Conservation (phyloP, 768 basidiomycete genomes). For the Phlebiopsis gigantea region DNA sequence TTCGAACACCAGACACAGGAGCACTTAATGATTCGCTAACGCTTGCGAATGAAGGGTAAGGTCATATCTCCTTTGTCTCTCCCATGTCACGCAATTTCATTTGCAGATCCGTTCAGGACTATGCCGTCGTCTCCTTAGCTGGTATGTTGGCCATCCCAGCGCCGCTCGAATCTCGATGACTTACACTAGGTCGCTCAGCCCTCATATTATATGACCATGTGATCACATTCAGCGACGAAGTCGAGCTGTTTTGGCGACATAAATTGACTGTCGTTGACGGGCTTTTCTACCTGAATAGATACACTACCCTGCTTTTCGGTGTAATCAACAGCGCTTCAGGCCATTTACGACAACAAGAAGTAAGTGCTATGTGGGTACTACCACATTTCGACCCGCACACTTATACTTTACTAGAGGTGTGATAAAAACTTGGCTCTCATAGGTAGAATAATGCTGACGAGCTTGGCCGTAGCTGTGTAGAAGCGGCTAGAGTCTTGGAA, state of each 20-base stretch:
- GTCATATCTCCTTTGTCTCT: no score
- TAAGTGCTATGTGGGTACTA: neutral
- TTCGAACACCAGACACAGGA: no score
- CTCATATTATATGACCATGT: slow-evolving; percentile 20
- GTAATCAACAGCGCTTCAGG: neutral
- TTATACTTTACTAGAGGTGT: no score
- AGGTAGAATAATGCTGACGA: neutral
- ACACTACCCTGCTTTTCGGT: neutral
- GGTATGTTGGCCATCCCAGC: no score
- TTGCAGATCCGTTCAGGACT: no score
- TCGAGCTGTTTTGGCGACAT: slow-evolving; percentile 3
- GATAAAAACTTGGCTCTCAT: neutral
- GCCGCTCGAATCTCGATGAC: no score
- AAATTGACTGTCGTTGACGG: neutral
- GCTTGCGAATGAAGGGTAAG: no score
- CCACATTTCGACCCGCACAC: no score
- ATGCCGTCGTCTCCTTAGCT: no score
- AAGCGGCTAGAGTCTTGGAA: neutral
- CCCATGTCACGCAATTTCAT: no score
- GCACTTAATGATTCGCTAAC: no score
- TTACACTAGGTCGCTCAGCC: no score
- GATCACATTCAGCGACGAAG: slow-evolving; percentile 4
- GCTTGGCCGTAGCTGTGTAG: neutral
- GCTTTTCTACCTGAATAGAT: slow-evolving; percentile 10
- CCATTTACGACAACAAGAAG: neutral